Evolutionary conservation across 1,284 basidiomycete species (phyloP).

Genomic region (Papiliotrema nemorosa): DNA sequence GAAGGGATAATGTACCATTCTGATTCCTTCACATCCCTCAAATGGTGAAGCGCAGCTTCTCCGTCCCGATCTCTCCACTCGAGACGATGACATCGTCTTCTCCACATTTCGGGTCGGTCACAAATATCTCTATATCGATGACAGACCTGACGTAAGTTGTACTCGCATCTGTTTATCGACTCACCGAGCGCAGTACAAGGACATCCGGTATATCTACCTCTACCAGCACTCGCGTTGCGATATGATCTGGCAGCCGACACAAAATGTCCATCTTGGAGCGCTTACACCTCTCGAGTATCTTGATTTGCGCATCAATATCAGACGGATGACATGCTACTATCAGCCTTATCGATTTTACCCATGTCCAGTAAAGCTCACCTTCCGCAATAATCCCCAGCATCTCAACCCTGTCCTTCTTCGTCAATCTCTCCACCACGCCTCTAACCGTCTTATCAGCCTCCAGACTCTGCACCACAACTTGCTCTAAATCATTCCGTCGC

Average conservation of each 20-base stretch:
- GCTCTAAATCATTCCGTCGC: background rate
- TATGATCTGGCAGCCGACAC: slow-evolving; percentile 63
- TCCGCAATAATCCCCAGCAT: slow-evolving; percentile 28
- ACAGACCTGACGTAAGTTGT: slow-evolving; percentile 55
- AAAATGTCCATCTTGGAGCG: slow-evolving; percentile 76
- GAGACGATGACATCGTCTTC: slow-evolving; percentile 35
- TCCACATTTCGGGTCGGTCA: slow-evolving; percentile 71
- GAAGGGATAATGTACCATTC: slow-evolving; percentile 3
- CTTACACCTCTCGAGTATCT: slow-evolving; percentile 74
- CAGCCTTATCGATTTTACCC: background rate
- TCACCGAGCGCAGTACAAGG: slow-evolving; percentile 47
- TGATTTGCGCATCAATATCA: slow-evolving; percentile 59
- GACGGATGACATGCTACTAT: slow-evolving; percentile 35
- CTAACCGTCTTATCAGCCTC: slow-evolving; percentile 11
- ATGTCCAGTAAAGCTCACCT: slow-evolving; percentile 17
- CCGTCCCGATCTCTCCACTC: slow-evolving; percentile 26
- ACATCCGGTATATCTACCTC: slow-evolving; percentile 64
- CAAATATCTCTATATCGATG: slow-evolving; percentile 69
- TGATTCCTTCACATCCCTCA: background rate
- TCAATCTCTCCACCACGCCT: slow-evolving; percentile 15
- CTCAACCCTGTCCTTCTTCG: slow-evolving; percentile 21
- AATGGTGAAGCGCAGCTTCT: slow-evolving; percentile 11
- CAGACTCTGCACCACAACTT: background rate
- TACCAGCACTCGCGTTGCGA: slow-evolving; percentile 65
- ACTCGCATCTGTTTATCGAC: slow-evolving; percentile 53